phyloP scores from a whole-genome alignment of 495 filamentous ascomycete genomes.

The Amniculicola lignicola region DNA sequence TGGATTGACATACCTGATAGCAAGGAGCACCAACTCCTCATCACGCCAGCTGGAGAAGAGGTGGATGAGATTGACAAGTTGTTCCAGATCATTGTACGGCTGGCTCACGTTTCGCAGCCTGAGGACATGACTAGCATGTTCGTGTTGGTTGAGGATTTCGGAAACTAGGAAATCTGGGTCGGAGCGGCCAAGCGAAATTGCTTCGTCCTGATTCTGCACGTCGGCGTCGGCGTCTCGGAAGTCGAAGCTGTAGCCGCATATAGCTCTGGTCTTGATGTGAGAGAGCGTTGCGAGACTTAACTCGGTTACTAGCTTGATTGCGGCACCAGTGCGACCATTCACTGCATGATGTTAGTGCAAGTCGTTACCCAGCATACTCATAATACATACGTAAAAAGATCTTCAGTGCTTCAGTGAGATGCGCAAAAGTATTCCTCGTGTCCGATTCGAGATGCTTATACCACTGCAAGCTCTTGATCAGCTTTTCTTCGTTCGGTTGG shows the following conservation, averaged over 20 bases:
- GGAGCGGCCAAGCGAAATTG: neutral
- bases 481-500: slow-evolving; percentile 56
- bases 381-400: slow-evolving; percentile 64
- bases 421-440: slow-evolving; percentile 66
- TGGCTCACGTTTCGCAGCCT: slow-evolving; percentile 36
- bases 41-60: slow-evolving; percentile 59
- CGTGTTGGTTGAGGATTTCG: neutral
- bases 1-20: too few relatives aligned
- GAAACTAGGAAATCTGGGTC: neutral
- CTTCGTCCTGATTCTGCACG: slow-evolving; percentile 11
- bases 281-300: slow-evolving; percentile 46
- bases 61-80: slow-evolving; percentile 63
- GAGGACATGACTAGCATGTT: neutral
- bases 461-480: slow-evolving; percentile 85
- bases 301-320: slow-evolving; percentile 55
- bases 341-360: slow-evolving; percentile 11
- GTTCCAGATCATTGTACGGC: slow-evolving; percentile 71
- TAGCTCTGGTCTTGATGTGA: slow-evolving; percentile 30
- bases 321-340: slow-evolving; percentile 54
- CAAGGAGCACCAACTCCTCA: too few relatives aligned
- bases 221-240: slow-evolving; percentile 32
- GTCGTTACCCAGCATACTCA: neutral
- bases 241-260: slow-evolving; percentile 38
- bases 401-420: slow-evolving; percentile 67
- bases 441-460: slow-evolving; percentile 67